Evolutionary conservation across 768 basidiomycete species (phyloP), one percentile per base, ranked within the genome.

Genomic region (Pilatotrama ljubarskyi): DNA sequence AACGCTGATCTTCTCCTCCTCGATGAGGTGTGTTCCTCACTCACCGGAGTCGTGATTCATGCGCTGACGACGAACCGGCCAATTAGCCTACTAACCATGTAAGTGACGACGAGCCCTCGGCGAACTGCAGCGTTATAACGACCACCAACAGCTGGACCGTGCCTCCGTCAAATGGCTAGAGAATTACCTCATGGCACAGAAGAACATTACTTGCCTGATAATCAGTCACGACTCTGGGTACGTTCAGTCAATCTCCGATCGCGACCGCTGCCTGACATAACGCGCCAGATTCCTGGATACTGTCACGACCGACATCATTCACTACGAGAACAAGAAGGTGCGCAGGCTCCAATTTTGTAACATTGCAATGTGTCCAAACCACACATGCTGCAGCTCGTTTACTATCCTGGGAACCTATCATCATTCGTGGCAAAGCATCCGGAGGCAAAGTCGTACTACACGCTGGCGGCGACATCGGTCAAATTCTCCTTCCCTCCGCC

Each of bases 191-290:
- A 82, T 83, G 57, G 79, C 86, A 8, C 88, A 96, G 67, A 87
- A 79, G 59, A 84, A 92, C 63, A 83, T 97, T 61, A 98, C 95
- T 41, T 94, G 90, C 74, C 77, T 98, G 64, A 93, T 97, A 69
- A 80, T 98, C 73, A 95, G 93, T 76, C 96, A 98, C 80, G 96
- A 98, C 78, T 95, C 94, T 67, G 89, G 93, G 90, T 90, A 60
- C 62, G 87, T 76, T 14, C 11, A n/a, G 40, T 43, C 20, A 40
- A n/a, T 17, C 41, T 10, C 29, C 35, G 35, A 15, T 44, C 8
- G 0, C 18, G 5, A 35, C 9, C 6, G 37, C 15, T 26, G 41
- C 26, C 42, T 62, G n/a, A 46, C 42, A 11, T 49, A 15, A 15
- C 9, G 2, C 18, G 8, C 6, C 37, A 92, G 90, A 59, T 98